These are phyloP conservation scores for Heterobasidion occidentale DNA, from an alignment of 1,284 basidiomycete species.

Conservation along the genomic window DNA sequence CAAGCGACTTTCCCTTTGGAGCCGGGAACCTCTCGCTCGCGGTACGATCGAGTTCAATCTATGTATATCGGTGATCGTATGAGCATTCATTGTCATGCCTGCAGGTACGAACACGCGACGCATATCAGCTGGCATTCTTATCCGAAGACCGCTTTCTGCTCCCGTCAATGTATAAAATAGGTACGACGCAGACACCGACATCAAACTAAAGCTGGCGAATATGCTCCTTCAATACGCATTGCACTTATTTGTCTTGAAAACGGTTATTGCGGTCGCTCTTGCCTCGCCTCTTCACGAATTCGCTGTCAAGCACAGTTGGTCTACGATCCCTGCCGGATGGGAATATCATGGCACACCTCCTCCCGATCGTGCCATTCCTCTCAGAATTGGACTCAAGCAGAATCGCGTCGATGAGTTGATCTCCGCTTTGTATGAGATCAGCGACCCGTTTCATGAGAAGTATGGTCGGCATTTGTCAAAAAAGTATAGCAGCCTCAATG, in stretches of 20 bases:
- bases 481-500: not conserved
- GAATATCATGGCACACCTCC: conserved; percentile 35
- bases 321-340: conserved; percentile 45
- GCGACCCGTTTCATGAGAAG: conserved; percentile 47
- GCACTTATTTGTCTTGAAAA: not conserved
- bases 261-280: not conserved
- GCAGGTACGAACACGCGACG: not conserved
- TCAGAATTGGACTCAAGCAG: conserved; percentile 50
- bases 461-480: conserved; percentile 14
- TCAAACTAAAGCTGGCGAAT: no score
- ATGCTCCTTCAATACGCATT: not conserved
- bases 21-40: not conserved
- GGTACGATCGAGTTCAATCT: not conserved
- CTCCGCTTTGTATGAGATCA: conserved; percentile 44
- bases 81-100: not conserved
- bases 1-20: not conserved
- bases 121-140: not conserved
- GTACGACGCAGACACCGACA: no score
- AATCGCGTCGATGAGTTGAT: conserved; percentile 42
- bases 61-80: not conserved
- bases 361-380: conserved; percentile 34
- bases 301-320: conserved; percentile 48
- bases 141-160: not conserved
- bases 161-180: not conserved
- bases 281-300: conserved; percentile 25